Evolutionary conservation across 2,329 filamentous ascomycete genomes (phyloP).

Genomic region (Ceratocystis papillata): DNA sequence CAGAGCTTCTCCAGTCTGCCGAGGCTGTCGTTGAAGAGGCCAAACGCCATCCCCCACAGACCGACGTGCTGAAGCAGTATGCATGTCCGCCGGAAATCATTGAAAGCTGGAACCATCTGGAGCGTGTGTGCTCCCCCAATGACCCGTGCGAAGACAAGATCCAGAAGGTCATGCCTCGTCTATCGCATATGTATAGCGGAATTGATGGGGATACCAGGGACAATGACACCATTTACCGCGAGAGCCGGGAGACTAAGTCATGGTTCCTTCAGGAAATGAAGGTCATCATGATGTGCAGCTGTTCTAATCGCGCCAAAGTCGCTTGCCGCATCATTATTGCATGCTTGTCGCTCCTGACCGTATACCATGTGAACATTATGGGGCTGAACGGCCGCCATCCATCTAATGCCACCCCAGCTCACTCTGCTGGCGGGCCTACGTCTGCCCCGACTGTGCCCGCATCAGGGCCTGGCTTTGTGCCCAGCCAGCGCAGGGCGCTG

Average conservation of each 20-base stretch:
- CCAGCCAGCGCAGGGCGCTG: neutral
- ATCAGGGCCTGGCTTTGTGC: neutral
- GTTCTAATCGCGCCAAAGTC: slow-evolving; percentile 6
- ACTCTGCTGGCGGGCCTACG: neutral
- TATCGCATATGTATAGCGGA: slow-evolving; percentile 4
- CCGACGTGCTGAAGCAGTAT: slow-evolving; percentile 2
- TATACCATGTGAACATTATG: slow-evolving; percentile 18
- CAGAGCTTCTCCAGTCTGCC: slow-evolving; percentile 1
- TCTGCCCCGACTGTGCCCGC: neutral
- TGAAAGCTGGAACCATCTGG: neutral
- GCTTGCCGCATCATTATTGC: slow-evolving; percentile 14
- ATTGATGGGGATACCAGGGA: neutral
- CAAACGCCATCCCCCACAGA: neutral
- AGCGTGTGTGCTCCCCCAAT: neutral
- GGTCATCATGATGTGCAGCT: slow-evolving; percentile 7
- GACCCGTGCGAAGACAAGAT: slow-evolving; percentile 11
- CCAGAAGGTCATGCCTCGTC: slow-evolving; percentile 9
- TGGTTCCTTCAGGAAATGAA: slow-evolving; percentile 18
- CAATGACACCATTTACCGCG: neutral
- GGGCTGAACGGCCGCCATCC: slow-evolving; percentile 6
- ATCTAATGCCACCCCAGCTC: neutral
- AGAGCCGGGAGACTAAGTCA: neutral
- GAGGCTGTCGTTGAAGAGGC: slow-evolving; percentile 9
- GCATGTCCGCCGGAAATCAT: slow-evolving; percentile 2
- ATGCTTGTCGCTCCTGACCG: slow-evolving; percentile 16